Percentiles rank a stretch among this genome's conserved stretches.
These are phyloP conservation scores for Petunia hybrid DNA, from an alignment of 305 asterid genomes.

Conservation along the genomic window DNA sequence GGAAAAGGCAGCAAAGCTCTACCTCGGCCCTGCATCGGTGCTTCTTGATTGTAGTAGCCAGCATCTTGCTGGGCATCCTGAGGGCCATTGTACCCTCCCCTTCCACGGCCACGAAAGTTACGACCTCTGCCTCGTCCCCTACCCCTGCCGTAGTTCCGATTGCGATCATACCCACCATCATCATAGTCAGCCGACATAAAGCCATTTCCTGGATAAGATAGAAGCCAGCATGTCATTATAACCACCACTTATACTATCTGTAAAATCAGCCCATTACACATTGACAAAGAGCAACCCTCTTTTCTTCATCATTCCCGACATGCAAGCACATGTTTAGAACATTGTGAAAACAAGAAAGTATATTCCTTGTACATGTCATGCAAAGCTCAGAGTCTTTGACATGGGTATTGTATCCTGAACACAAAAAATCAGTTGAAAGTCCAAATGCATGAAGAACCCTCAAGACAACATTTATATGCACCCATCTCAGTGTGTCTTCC, in stretches of 20 bases:
- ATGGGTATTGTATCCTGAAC: not conserved
- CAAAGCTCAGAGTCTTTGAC: not conserved
- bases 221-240: constrained; percentile 18
- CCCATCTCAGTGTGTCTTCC: not conserved
- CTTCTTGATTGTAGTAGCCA: constrained; percentile 71
- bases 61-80: constrained; percentile 58
- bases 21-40: constrained; percentile 65
- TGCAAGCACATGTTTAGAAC: not conserved
- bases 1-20: constrained; percentile 30
- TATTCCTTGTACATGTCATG: not conserved
- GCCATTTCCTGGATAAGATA: constrained; percentile 60
- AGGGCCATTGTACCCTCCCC: constrained; percentile 73
- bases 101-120: constrained; percentile 69
- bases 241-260: not conserved
- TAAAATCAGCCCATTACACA: not conserved
- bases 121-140: constrained; percentile 83
- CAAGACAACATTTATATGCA: not conserved
- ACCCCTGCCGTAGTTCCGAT: constrained; percentile 65
- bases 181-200: constrained; percentile 60
- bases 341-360: not conserved
- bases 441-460: not conserved
- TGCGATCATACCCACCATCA: constrained; percentile 77
- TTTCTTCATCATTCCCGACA: not conserved
- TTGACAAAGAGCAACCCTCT: not conserved
- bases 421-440: not conserved